Evolutionary conservation across 1,284 basidiomycete genomes (phyloP).

Genomic region (Leccinum cinnamomeum): DNA sequence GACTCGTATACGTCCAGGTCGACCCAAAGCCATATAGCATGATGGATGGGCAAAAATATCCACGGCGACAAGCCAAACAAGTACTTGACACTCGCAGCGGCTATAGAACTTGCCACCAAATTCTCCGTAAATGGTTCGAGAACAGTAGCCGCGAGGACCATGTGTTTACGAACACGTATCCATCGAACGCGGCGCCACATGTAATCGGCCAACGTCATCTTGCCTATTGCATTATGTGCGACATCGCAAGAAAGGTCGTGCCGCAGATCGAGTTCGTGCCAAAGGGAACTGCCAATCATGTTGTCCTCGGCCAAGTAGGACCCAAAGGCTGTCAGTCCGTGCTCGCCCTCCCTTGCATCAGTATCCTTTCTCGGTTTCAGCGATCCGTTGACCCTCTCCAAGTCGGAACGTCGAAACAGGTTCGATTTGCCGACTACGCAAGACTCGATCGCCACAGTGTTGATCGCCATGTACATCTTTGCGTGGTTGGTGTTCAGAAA

Average conservation of each 20-base stretch:
- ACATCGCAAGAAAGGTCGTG: slow-evolving; percentile 90
- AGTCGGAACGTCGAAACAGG: slow-evolving; percentile 87
- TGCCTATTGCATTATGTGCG: slow-evolving; percentile 84
- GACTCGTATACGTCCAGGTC: slow-evolving; percentile 77
- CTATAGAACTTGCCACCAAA: slow-evolving; percentile 67
- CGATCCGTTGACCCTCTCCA: slow-evolving; percentile 69
- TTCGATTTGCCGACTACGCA: slow-evolving; percentile 99
- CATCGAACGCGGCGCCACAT: slow-evolving; percentile 85
- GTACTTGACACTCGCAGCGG: slow-evolving; percentile 54
- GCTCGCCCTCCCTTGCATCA: slow-evolving; percentile 33
- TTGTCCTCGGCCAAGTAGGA: slow-evolving; percentile 94
- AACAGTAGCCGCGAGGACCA: slow-evolving; percentile 82
- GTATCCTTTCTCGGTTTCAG: slow-evolving; percentile 44
- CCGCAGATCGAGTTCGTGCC: slow-evolving; percentile 86
- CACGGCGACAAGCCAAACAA: slow-evolving; percentile 53
- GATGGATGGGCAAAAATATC: slow-evolving; percentile 59
- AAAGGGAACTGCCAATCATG: slow-evolving; percentile 87
- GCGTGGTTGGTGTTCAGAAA: slow-evolving; percentile 98
- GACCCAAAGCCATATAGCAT: slow-evolving; percentile 57
- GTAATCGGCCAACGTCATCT: slow-evolving; percentile 81
- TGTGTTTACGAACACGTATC: slow-evolving; percentile 93
- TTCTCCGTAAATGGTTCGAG: slow-evolving; percentile 90
- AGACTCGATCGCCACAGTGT: slow-evolving; percentile 83
- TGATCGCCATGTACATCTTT: slow-evolving; percentile 99
- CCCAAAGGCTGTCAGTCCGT: slow-evolving; percentile 77